These are phyloP conservation scores for Pseudotsuga menziesii DNA, from an alignment of 75 land plant species.

Conservation along the genomic window DNA sequence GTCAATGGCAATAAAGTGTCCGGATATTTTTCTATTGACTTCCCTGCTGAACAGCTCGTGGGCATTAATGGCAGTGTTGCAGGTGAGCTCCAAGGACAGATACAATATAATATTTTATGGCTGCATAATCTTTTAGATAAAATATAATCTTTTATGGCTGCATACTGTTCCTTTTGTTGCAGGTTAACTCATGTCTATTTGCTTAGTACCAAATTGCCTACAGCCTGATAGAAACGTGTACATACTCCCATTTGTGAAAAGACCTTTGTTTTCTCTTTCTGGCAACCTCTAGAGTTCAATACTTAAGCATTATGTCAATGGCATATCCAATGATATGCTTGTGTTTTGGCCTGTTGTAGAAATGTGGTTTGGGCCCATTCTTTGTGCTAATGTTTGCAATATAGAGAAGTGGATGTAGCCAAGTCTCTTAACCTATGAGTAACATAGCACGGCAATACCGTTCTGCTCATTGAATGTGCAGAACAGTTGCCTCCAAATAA, in stretches of 20 bases:
- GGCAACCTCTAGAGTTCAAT: not conserved
- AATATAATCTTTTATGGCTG: not conserved
- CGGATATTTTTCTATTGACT: constrained; percentile 62
- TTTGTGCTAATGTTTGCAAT: too few species aligned
- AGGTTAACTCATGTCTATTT: not conserved
- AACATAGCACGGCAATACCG: too few species aligned
- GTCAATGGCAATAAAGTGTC: constrained; percentile 39
- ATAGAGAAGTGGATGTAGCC: too few species aligned
- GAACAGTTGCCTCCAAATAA: too few species aligned
- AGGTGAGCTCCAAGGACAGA: constrained; percentile 20
- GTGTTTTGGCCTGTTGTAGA: too few species aligned
- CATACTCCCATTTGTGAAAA: not conserved
- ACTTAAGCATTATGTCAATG: not conserved
- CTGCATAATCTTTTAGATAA: too few species aligned
- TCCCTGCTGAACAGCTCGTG: constrained; percentile 16
- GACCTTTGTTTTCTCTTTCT: not conserved
- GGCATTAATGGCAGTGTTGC: not conserved
- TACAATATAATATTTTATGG: not conserved
- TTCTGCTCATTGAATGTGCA: too few species aligned
- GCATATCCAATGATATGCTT: too few species aligned
- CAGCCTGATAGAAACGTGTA: too few species aligned
- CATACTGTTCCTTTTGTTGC: not conserved
- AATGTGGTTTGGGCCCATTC: too few species aligned
- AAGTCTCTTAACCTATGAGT: too few species aligned
- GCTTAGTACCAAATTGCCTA: not conserved